A percentile compares a stretch with the other conserved stretches of the same genome.
Evolutionary conservation across 495 filamentous ascomycete genomes (phyloP).

Genomic region (Chlorociboria aeruginascens): DNA sequence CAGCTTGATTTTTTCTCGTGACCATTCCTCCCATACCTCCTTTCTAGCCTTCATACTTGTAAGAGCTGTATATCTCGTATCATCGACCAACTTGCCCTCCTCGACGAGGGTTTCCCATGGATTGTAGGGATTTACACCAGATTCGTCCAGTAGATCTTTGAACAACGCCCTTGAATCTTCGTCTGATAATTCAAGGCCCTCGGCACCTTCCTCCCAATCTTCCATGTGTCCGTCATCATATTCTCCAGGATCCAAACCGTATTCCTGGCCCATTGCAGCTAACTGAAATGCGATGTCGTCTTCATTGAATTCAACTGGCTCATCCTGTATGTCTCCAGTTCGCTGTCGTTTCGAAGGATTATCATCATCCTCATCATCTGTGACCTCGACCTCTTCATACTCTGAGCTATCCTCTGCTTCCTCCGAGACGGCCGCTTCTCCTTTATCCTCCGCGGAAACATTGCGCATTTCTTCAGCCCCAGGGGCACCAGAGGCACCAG

Average conservation of each 20-base stretch:
- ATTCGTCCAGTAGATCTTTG: constrained; percentile 75
- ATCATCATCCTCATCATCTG: constrained; percentile 41
- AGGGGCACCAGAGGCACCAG: constrained; percentile 2
- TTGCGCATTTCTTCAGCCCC: constrained; percentile 7
- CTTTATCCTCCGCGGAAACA: not conserved
- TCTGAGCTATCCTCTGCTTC: constrained; percentile 45
- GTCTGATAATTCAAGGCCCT: constrained; percentile 53
- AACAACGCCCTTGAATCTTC: constrained; percentile 62
- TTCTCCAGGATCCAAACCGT: constrained; percentile 47
- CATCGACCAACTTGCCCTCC: constrained; percentile 71
- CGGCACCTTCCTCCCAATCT: constrained; percentile 59
- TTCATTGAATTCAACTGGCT: constrained; percentile 81
- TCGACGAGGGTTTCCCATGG: constrained; percentile 82
- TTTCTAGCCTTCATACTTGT: constrained; percentile 68
- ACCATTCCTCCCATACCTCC: constrained; percentile 77
- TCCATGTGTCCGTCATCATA: constrained; percentile 54
- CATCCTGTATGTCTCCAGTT: constrained; percentile 38
- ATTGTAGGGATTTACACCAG: constrained; percentile 73
- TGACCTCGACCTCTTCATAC: constrained; percentile 84
- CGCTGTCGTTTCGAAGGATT: constrained; percentile 53
- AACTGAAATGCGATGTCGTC: constrained; percentile 92
- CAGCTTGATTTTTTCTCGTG: constrained; percentile 52
- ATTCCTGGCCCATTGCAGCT: constrained; percentile 53
- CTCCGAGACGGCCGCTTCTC: constrained; percentile 4
- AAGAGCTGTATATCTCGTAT: constrained; percentile 74